Evolutionary conservation across 345 rosid genomes (phyloP), one percentile per base, ranked within the genome.

Genomic region (Anacardium occidentale): DNA sequence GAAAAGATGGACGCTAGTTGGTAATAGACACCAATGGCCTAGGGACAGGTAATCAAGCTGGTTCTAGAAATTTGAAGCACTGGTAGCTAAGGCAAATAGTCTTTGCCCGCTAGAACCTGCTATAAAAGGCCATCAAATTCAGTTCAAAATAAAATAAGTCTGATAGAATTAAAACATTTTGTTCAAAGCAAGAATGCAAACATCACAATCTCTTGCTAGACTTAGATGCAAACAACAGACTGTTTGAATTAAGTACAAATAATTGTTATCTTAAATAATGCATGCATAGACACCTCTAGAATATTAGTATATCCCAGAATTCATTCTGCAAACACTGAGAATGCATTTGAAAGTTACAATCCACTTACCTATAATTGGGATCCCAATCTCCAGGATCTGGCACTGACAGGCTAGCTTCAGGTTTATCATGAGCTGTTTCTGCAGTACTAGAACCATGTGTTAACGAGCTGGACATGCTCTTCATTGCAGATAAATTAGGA

Each of bases 321-420:
- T 26, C 47, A 37, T 56, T 14, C 14, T 26, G 34, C 14, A 18
- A 32, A 58, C 59, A 18, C 53, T 21, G 22, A 69, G 1, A 75
- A 24, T 20, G 56, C 26, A 60, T 56, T 48, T 57, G 50, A 66
- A 69, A 50, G 6, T 64, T 62, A 8, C 61, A 64, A 69, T 69
- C 68, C 75, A 57, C 82, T 79, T 77, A 87, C 99, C 99, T 93
- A 87, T 90, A 96, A 84, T 88, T 89, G 47, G 99, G 99, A 86
- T 96, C 99, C 99, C 99, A 96, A 66, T 96, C 98, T 74, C 97
- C 96, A 20, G 99, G 98, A 84, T 88, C 89, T 69, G 97, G 98
- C 71, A 90, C 72, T 29, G 94, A 88, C 69, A 68, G 67, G 78
- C 86, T 75, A 47, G 82, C 65, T 62, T 90, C 97, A 18, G 77